phyloP scores from a whole-genome alignment of 140 eudicot genomes.

The Eryngium alpinum region DNA sequence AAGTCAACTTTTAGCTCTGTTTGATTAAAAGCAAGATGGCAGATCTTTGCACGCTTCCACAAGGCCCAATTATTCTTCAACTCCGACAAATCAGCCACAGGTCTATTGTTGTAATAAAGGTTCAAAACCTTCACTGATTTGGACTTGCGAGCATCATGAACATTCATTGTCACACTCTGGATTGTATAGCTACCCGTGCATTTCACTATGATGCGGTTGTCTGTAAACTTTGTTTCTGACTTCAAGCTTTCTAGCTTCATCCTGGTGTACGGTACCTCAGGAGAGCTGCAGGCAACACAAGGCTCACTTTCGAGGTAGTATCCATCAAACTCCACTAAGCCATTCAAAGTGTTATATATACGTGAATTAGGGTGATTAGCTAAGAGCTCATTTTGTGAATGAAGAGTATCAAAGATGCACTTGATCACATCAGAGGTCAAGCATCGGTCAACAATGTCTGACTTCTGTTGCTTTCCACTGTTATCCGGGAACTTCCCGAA shows the following conservation, averaged over 20 bases:
- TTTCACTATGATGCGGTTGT: constrained; percentile 95
- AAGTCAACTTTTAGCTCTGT: constrained; percentile 95
- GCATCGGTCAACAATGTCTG: constrained; percentile 78
- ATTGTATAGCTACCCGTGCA: constrained; percentile 99
- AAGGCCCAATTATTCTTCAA: constrained; percentile 94
- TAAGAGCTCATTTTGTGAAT: constrained; percentile 83
- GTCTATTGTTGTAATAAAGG: constrained; percentile 92
- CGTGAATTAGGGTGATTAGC: constrained; percentile 99
- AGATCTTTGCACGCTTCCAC: constrained; percentile 98
- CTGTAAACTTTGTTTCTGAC: constrained; percentile 95
- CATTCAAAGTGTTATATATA: constrained; percentile 90
- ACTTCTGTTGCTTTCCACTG: constrained; percentile 54
- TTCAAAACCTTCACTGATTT: constrained; percentile 95
- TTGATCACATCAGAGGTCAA: constrained; percentile 77
- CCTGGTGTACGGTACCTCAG: constrained; percentile 91
- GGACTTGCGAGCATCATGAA: constrained; percentile 98
- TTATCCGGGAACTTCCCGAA: constrained; percentile 71
- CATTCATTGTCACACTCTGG: constrained; percentile 97
- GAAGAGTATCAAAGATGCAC: constrained; percentile 90
- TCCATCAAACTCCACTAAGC: constrained; percentile 98
- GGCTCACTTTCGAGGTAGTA: constrained; percentile 99
- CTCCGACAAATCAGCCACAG: constrained; percentile 97
- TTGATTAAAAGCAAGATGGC: constrained; percentile 93
- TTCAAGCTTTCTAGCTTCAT: constrained; percentile 95
- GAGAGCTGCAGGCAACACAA: constrained; percentile 99